Evolutionary conservation across 495 filamentous ascomycete species (phyloP).

Genomic region (Talaromyces stipitatus): DNA sequence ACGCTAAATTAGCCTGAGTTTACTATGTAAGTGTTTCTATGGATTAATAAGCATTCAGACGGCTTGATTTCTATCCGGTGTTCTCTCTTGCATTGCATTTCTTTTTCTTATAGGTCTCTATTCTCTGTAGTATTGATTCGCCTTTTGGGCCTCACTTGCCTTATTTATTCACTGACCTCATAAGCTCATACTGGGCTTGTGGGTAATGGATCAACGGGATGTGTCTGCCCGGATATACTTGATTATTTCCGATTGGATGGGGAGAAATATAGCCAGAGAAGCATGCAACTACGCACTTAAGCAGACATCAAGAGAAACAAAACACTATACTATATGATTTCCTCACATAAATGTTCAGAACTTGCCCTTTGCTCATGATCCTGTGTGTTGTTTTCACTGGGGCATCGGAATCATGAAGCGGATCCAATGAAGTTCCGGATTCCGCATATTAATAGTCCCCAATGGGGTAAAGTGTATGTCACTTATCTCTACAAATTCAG

Average conservation of each 20-base stretch:
- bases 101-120: background rate
- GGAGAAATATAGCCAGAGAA: no score
- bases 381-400: no score
- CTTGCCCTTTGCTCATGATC: background rate
- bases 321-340: background rate
- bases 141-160: background rate
- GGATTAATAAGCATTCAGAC: background rate
- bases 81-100: background rate
- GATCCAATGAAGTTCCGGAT: background rate
- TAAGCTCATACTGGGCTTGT: no score
- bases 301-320: background rate
- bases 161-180: background rate
- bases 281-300: no score
- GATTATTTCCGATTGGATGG: background rate
- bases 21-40: background rate
- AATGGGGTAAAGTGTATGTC: background rate
- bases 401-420: background rate
- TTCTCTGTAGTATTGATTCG: background rate
- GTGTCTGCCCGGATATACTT: background rate
- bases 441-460: background rate
- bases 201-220: background rate
- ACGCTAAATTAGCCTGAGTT: background rate
- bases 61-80: background rate
- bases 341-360: background rate
- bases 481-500: background rate